These are phyloP conservation scores for Dryas alaskensis DNA, from an alignment of 306 rosid species.

Conservation along the genomic window DNA sequence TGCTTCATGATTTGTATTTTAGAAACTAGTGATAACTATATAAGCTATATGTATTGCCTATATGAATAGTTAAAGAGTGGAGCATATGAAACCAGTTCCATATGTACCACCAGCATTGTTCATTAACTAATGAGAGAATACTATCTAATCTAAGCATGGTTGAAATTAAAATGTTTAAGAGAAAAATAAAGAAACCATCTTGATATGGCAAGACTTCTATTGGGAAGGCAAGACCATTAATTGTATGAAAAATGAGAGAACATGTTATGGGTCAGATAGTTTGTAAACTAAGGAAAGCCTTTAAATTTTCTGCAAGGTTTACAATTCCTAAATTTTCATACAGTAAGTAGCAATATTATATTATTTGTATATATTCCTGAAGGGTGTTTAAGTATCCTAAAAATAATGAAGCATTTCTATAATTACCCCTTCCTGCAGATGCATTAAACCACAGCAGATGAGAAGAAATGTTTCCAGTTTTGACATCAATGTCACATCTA, in stretches of 20 bases:
- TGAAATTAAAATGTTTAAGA: background rate
- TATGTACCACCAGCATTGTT: background rate
- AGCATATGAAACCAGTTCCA: too few species aligned
- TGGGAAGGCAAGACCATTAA: slow-evolving; percentile 15
- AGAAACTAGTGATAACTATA: background rate
- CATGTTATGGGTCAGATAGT: slow-evolving; percentile 9
- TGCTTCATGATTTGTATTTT: background rate
- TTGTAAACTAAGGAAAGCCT: slow-evolving; percentile 4
- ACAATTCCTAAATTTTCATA: background rate
- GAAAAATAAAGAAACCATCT: background rate
- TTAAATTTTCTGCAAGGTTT: background rate
- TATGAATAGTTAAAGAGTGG: too few species aligned
- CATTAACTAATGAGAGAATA: background rate
- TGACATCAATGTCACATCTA: slow-evolving; percentile 46
- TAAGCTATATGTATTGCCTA: too few species aligned
- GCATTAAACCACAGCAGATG: slow-evolving; percentile 41
- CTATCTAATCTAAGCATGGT: background rate
- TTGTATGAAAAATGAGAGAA: slow-evolving; percentile 4
- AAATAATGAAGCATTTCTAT: slow-evolving; percentile 38
- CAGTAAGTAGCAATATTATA: background rate
- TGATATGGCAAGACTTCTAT: background rate
- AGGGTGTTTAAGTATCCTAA: background rate
- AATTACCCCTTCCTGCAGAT: slow-evolving; percentile 36
- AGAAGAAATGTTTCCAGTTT: slow-evolving; percentile 35
- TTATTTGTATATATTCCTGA: background rate